Base-by-base conservation (phyloP, 192 early-diverging fungal species). In the Linnemannia elongata region DNA sequence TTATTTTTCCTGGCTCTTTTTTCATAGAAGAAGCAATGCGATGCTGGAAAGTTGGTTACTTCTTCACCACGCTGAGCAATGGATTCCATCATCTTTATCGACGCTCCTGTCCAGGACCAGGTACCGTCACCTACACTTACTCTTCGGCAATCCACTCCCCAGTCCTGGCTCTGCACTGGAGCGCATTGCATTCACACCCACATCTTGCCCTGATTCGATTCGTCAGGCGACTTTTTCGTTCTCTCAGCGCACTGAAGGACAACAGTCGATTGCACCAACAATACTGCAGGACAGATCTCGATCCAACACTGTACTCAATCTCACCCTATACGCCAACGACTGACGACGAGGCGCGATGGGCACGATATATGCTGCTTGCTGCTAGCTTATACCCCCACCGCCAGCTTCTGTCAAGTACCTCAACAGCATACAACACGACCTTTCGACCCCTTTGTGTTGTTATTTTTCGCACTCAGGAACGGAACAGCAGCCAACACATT, bases 31-130 rank as follows among this genome's bases (percentile, higher is more conserved):
- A 45, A 17, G 41, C 39, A 45, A 45, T 30, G 41, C 27, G 44
- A 41, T 13, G n/a, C n/a, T 45, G 69, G 47, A 52, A 18, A 42
- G 13, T 45, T 49, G 41, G 39, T 41, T 73, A 41, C 44, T 45
- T 55, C 45, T 54, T 49, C 18, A 75, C 74, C n/a, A 35, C 45
- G 49, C 33, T 52, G 55, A 84, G 81, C 72, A 73, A 85, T 85
- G 83, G 78, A 85, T 68, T 78, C 77, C 54, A 85, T 76, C 69
- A 79, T 85, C 83, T 85, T 85, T 75, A 85, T 85, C 74, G 83
- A 85, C 77, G 83, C 83, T 63, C 83, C 83, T 78, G 74, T 80
- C 30, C 78, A 80, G 52, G 73, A 80, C 63, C 83, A 85, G 83
- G 83, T 85, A 85, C 70, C 55, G 20, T 12, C 41, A 35, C 54